phyloP scores from a whole-genome alignment of 352 stramenopile genomes.

The Globisporangium nunn region DNA sequence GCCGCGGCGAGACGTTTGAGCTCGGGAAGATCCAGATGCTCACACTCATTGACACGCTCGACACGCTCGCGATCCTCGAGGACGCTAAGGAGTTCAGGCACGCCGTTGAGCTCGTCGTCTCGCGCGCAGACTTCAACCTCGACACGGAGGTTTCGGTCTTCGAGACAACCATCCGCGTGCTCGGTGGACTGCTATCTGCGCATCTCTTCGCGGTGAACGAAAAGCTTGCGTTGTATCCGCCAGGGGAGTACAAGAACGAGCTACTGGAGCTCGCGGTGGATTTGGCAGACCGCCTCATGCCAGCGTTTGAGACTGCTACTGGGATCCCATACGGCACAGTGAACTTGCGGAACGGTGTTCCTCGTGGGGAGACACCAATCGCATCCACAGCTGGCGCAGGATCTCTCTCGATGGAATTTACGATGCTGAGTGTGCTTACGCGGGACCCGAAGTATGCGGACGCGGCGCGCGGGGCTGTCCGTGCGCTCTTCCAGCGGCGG shows the following conservation, averaged over 20 bases:
- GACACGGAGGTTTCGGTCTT: conserved; percentile 91
- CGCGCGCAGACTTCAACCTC: conserved; percentile 65
- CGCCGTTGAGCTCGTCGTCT: conserved; percentile 56
- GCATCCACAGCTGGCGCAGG: conserved; percentile 94
- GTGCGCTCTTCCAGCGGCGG: conserved; percentile 69
- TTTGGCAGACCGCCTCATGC: conserved; percentile 92
- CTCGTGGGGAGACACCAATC: conserved; percentile 90
- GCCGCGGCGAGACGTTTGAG: conserved; percentile 62
- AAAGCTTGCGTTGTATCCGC: conserved; percentile 39
- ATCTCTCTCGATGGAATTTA: conserved; percentile 96
- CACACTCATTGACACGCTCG: conserved; percentile 88
- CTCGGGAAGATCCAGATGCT: conserved; percentile 78
- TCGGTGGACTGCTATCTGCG: conserved; percentile 87
- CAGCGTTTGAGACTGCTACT: conserved; percentile 94
- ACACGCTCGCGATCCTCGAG: conserved; percentile 86
- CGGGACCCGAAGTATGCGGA: conserved; percentile 57
- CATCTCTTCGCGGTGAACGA: conserved; percentile 76
- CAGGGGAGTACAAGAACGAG: conserved; percentile 86
- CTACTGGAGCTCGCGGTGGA: conserved; percentile 93
- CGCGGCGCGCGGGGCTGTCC: conserved; percentile 53
- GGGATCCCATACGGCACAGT: conserved; percentile 97
- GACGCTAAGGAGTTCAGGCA: conserved; percentile 67
- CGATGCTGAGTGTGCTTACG: conserved; percentile 89
- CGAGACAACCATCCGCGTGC: conserved; percentile 90
- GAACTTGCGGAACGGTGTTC: conserved; percentile 90